Base-by-base conservation (phyloP, 768 basidiomycete species). In the Rhodotorula graminis region DNA sequence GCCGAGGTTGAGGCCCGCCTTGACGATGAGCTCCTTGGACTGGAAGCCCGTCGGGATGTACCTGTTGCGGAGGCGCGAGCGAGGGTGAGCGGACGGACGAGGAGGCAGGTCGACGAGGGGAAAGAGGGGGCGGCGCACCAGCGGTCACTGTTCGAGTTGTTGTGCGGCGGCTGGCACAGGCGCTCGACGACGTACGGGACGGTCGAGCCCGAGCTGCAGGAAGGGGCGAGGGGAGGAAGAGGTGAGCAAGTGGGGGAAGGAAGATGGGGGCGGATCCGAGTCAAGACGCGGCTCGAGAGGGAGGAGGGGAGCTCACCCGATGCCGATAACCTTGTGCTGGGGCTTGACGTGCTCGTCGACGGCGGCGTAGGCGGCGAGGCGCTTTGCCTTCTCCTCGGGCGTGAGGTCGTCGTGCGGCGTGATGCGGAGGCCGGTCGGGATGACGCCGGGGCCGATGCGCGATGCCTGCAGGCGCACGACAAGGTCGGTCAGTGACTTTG, bases 21-120 rank as follows among this genome's bases (percentile, higher is more conserved):
- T 84, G 65, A 97, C 88, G 79, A 99, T 98, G 71, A 99, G 87
- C 79, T 96, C 88, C 80, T 93, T 95, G 25, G 92, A 93, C 82
- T 99, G 96, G 82, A 98, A 98, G 31, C 94, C 91, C 83, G 80
- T 78, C 44, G 77, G 77, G 46, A 78, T 70, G 65, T 70, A 78
- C 72, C 72, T 73, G 61, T 11, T 12, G 27, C 3, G 16, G 8
- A 42, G 42, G 18, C 21, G 50, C 2, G n/a, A 27, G 53, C 23
- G 40, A 55, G 63, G 11, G 12, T 46, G 44, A 12, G 44, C 18
- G 12, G 14, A 2, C 44, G 14, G 1, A 16, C 40, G 25, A 3
- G 27, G 27, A 46, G 8, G 29, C 27, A 29, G 16, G 10, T 11
- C 37, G 37, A 37, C 37, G 37, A 88, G 90, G 91, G n/a, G n/a